Evolutionary conservation across 371 early-diverging fungal genomes (phyloP), one percentile per base, ranked within the genome.

Genomic region (Mortierella polycephala): DNA sequence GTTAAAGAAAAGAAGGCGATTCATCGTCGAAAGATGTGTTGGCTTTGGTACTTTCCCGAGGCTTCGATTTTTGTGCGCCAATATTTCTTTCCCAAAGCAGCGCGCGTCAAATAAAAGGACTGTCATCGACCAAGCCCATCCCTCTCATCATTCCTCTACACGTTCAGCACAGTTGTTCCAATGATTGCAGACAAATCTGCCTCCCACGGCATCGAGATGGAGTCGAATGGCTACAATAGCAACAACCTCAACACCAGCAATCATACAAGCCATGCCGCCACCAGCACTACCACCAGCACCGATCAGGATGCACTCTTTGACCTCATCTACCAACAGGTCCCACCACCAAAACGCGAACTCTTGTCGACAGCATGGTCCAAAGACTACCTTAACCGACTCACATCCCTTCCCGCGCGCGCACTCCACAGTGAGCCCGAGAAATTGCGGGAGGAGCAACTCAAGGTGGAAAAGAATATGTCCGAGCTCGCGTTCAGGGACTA

Each of bases 401-500:
- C 91, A 0, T 85, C 89, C 2, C 63, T 88, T 8, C 82, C 92
- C 0, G 82, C 91, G 5, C 84, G 88, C 53, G 82, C 86, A 5
- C 87, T 92, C 23, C 71, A 85, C 39, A 83, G 82, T 55, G 87
- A 90, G 67, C 88, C 90, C 6, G 60, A 66, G 12, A 73, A 84
- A 23, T 68, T 90, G 47, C 75, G 82, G 51, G 83, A 85, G 40
- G 89, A 91, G 62, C 85, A 89, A 50, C 71, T 74, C 37, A 87
- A 87, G 52, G 82, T 90, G 52, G 86, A 87, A 46, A 71, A 82
- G n/a, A 88, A 91, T 69, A 88, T 92, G 39, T 88, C 91, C 30
- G 87, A 86, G 45, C 82, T 94, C 4, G 93, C 92, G 2, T 92
- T 88, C 69, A 67, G 83, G 20, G 92, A 94, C 55, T 92, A 93